phyloP scores from a whole-genome alignment of 345 rosid genomes.

The Brassica cretica region DNA sequence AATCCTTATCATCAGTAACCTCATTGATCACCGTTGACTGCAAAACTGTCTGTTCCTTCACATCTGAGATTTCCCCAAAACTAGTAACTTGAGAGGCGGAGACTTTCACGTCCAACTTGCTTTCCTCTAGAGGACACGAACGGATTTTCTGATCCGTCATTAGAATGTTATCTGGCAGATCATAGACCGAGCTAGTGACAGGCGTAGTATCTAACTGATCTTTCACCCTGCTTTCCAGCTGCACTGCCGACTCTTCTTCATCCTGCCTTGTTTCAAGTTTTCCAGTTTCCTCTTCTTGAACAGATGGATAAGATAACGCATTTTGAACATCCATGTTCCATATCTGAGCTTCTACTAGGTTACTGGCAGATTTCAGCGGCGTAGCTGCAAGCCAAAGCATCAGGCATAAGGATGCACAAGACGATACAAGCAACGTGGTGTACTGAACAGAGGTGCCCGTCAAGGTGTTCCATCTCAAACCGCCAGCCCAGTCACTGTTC shows the following conservation, averaged over 20 bases:
- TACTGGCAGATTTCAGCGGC: slow-evolving; percentile 78
- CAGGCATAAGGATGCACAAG: slow-evolving; percentile 69
- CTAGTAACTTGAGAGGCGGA: slow-evolving; percentile 30
- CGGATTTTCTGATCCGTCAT: slow-evolving; percentile 56
- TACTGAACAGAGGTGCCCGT: slow-evolving; percentile 55
- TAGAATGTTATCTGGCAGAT: slow-evolving; percentile 58
- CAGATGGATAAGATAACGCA: slow-evolving; percentile 41
- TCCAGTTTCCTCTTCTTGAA: slow-evolving; percentile 45
- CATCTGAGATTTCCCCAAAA: slow-evolving; percentile 28
- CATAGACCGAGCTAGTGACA: slow-evolving; percentile 45
- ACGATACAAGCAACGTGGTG: slow-evolving; percentile 57
- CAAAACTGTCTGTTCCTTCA: slow-evolving; percentile 25
- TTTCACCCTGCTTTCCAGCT: slow-evolving; percentile 37
- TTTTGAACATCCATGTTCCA: slow-evolving; percentile 58
- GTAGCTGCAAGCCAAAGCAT: slow-evolving; percentile 90
- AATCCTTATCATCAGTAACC: slow-evolving; percentile 45
- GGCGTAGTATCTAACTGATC: slow-evolving; percentile 46
- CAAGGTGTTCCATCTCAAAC: slow-evolving; percentile 73
- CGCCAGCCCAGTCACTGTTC: slow-evolving; percentile 83
- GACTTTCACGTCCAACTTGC: slow-evolving; percentile 38
- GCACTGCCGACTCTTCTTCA: slow-evolving; percentile 41
- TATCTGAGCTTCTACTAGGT: slow-evolving; percentile 49
- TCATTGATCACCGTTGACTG: slow-evolving; percentile 41
- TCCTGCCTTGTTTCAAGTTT: slow-evolving; percentile 39
- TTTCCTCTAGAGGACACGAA: slow-evolving; percentile 47